These are phyloP conservation scores for Tricholoma sp. DNA, from an alignment of 768 basidiomycete species.

Conservation along the genomic window DNA sequence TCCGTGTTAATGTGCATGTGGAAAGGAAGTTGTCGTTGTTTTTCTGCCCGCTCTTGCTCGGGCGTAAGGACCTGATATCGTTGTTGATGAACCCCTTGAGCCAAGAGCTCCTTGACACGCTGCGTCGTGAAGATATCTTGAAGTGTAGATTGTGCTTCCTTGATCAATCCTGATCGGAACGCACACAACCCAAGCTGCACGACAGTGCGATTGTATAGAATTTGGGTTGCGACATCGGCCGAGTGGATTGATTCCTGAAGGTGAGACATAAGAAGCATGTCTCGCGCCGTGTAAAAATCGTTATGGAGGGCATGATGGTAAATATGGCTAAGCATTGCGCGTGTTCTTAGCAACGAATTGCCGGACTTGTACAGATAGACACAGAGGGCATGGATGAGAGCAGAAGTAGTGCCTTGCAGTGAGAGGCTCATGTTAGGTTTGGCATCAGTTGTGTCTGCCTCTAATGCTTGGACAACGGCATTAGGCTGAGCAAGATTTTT, in stretches of 20 bases:
- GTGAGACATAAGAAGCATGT: constrained; percentile 99
- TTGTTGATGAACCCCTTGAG: constrained; percentile 93
- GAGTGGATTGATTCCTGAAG: constrained; percentile 95
- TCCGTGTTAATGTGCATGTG: constrained; percentile 99
- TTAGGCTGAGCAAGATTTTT: constrained; percentile 60
- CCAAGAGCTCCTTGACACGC: constrained; percentile 94
- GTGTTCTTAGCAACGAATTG: constrained; percentile 88
- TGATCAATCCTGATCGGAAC: constrained; percentile 91
- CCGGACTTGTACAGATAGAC: constrained; percentile 90
- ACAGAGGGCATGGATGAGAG: constrained; percentile 85
- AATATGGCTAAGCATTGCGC: constrained; percentile 96
- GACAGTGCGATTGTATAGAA: constrained; percentile 95
- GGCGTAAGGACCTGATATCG: constrained; percentile 83
- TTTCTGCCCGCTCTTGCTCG: constrained; percentile 96
- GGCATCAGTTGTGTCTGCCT: constrained; percentile 56
- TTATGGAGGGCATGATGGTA: constrained; percentile 97
- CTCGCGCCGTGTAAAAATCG: constrained; percentile 93
- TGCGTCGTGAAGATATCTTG: constrained; percentile 97
- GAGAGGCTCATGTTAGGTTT: constrained; percentile 60
- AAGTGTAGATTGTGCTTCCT: constrained; percentile 87
- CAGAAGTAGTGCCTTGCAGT: constrained; percentile 51
- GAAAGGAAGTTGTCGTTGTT: constrained; percentile 94
- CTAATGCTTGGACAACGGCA: constrained; percentile 86
- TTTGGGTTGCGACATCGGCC: constrained; percentile 95
- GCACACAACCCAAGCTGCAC: constrained; percentile 97